Base-by-base conservation (phyloP, 805 yeast genomes). In the Dipodascopsis uninucleata region DNA sequence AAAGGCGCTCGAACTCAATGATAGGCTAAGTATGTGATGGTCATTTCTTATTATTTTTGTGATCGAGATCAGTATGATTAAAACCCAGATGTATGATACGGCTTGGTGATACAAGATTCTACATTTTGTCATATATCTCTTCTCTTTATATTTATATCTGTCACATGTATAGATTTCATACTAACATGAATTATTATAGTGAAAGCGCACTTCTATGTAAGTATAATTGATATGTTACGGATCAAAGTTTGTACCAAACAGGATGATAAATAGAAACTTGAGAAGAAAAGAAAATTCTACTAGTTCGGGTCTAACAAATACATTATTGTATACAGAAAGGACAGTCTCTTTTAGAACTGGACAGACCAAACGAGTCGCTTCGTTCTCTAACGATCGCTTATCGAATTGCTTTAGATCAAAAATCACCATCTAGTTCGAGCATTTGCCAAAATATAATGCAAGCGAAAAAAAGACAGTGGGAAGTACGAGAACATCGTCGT, bases 321-420 rank as follows among this genome's bases (percentile, higher is more conserved):
- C 12, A 32, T 21, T 21, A 7, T 23, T 24, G 23, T 14, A 28
- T 37, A 23, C 36, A 58, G 53, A 45, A 53, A 25, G 67, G 62
- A 17, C 52, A 58, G 22, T 62, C 61, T 1, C 49, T 57, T 33
- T 39, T 49, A 7, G 60, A 50, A 17, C 47, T 60, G n/a, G 56
- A 45, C 16, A 45, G 62, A n/a, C 58, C 64, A 2, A 52, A 47
- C 21, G 55, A 53, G 36, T 64, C 65, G 1, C 52, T 58, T 24
- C 36, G 43, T 4, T 52, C 60, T 24, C 39, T 59, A 35, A 43
- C 41, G 24, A 47, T 39, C n/a, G 67, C 66, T 1, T 62, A 63
- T 41, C 55, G 52, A 3, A 31, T 56, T 20, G 61, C 67, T 2
- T 35, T 63, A 32, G 32, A 35, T 21, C 35, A 48, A 18, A 44